Evolutionary conservation across 2,329 filamentous ascomycete species (phyloP).

Genomic region (Phialemoniopsis sp.): DNA sequence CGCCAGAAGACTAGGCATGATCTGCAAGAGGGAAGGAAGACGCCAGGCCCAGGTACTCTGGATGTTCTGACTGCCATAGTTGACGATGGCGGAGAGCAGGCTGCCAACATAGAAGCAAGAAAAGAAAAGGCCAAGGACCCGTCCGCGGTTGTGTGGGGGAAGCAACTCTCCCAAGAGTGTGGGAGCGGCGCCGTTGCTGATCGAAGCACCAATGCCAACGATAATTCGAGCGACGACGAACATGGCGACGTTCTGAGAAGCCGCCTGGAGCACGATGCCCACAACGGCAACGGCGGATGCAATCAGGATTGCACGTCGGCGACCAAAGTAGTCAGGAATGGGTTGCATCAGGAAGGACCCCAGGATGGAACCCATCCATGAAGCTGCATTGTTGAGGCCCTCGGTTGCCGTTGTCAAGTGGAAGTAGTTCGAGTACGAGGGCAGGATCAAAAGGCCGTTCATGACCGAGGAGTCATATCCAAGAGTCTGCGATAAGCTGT

Average conservation of each 20-base stretch:
- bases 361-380: conserved; percentile 46
- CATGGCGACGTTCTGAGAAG: too few relatives aligned
- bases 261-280: conserved; percentile 38
- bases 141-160: conserved; percentile 31
- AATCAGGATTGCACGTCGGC: neutral
- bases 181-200: conserved; percentile 35
- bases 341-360: conserved; percentile 28
- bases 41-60: conserved; percentile 29
- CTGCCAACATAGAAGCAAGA: conserved; percentile 22
- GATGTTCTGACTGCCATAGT: conserved; percentile 24
- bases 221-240: conserved; percentile 41
- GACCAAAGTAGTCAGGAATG: neutral
- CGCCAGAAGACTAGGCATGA: conserved; percentile 19
- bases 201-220: conserved; percentile 36
- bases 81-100: conserved; percentile 19
- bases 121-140: conserved; percentile 29
- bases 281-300: too few relatives aligned
- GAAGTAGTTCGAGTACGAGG: conserved; percentile 53
- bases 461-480: conserved; percentile 47
- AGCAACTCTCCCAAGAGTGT: conserved; percentile 44
- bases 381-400: conserved; percentile 49
- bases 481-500: too few relatives aligned
- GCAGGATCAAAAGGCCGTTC: conserved; percentile 54
- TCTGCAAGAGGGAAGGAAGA: conserved; percentile 25
- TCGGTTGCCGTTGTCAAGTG: conserved; percentile 45